phyloP scores from a whole-genome alignment of 1,284 basidiomycete species.

The Moesziomyces antarcticus region DNA sequence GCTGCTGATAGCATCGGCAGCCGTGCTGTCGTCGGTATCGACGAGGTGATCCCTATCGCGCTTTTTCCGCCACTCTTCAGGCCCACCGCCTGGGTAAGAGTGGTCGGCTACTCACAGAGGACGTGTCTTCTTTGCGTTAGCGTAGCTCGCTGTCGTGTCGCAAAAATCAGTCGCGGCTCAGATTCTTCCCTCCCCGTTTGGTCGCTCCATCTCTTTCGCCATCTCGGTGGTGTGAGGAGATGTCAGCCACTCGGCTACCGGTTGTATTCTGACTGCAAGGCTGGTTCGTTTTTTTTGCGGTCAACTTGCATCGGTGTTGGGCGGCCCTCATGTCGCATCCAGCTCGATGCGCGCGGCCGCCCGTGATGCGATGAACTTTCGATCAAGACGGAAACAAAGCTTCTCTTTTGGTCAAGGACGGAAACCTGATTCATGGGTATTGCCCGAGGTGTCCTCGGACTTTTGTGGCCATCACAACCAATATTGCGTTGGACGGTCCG shows the following conservation, averaged over 20 bases:
- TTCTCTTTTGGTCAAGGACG: conserved; percentile 28
- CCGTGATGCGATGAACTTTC: neutral
- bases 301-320: neutral
- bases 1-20: neutral
- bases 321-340: neutral
- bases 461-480: too few species aligned
- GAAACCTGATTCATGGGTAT: conserved; percentile 1
- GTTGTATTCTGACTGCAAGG: conserved; percentile 1
- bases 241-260: conserved; percentile 40
- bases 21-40: neutral
- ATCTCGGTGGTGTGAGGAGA: neutral
- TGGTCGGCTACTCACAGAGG: neutral
- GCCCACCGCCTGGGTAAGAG: neutral
- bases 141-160: neutral
- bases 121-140: conserved; percentile 2
- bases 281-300: neutral
- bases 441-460: too few species aligned
- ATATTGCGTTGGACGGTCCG: too few species aligned
- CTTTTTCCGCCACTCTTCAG: neutral
- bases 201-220: conserved; percentile 36
- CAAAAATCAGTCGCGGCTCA: conserved; percentile 1
- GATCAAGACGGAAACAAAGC: conserved; percentile 13
- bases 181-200: conserved; percentile 22
- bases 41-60: neutral
- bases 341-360: neutral